Evolutionary conservation across 257 asterid genomes (phyloP).

Genomic region (Lantana camara): DNA sequence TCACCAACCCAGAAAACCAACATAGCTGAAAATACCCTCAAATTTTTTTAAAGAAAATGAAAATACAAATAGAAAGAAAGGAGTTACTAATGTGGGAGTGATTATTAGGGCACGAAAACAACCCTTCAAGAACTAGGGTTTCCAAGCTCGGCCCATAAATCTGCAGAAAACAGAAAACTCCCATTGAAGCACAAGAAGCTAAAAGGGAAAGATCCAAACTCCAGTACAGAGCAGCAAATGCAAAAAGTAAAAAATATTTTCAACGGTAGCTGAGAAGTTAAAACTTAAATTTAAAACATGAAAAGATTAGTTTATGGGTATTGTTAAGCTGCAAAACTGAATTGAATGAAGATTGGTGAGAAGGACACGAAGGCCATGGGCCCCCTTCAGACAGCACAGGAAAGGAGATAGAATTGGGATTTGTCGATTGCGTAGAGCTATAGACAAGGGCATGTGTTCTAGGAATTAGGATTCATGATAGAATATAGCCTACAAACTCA

Average conservation of each 20-base stretch:
- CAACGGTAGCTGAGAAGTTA: background rate
- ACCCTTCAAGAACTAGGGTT: slow-evolving; percentile 1
- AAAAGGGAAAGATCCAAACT: background rate
- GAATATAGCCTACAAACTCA: background rate
- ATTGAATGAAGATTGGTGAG: slow-evolving; percentile 8
- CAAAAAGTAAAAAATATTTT: background rate
- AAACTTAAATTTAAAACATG: background rate
- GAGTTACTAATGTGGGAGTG: no score
- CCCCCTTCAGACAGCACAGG: slow-evolving; percentile 27
- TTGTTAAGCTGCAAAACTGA: no score
- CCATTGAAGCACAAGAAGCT: background rate
- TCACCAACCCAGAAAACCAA: no score
- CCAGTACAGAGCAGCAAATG: background rate
- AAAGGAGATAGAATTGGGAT: background rate
- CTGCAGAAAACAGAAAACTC: background rate
- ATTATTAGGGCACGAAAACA: no score
- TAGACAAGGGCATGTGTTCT: slow-evolving; percentile 32
- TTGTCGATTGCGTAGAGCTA: slow-evolving; percentile 42
- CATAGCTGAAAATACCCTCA: no score
- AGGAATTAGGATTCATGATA: no score
- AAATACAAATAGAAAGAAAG: no score
- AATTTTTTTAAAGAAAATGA: no score
- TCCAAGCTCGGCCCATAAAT: background rate
- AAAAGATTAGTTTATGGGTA: no score
- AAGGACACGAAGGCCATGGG: slow-evolving; percentile 40